These are phyloP conservation scores for Juglanconis oblonga DNA, from an alignment of 2,329 filamentous ascomycete genomes.

Conservation along the genomic window DNA sequence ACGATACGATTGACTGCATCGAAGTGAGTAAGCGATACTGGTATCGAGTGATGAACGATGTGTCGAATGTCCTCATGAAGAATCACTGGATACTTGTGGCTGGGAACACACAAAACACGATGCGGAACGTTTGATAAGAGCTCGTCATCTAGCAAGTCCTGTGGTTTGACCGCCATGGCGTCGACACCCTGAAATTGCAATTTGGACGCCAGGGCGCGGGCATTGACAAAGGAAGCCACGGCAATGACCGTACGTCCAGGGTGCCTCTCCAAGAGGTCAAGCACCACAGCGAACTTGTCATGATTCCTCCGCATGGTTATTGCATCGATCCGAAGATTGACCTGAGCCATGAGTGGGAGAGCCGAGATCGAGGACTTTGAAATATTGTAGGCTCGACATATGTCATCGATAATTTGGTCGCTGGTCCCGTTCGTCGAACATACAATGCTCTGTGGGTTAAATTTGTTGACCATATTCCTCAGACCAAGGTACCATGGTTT, in stretches of 20 bases:
- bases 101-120: background rate
- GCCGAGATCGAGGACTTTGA: background rate
- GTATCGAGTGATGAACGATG: background rate
- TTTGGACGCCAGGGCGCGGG: background rate
- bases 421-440: background rate
- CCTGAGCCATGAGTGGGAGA: background rate
- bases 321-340: background rate
- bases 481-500: too few relatives aligned
- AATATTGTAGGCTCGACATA: background rate
- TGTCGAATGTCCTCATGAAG: background rate
- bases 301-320: background rate
- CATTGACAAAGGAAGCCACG: background rate
- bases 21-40: background rate
- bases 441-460: background rate
- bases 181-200: background rate
- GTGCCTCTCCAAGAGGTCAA: background rate
- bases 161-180: background rate
- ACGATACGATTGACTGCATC: background rate
- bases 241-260: background rate
- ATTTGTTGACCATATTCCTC: background rate
- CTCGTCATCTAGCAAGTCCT: background rate
- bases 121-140: background rate
- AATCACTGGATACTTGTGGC: background rate
- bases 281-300: background rate
- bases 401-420: background rate